Evolutionary conservation across 116 monocot species (phyloP).

Genomic region (Dioscorea cayenensis): DNA sequence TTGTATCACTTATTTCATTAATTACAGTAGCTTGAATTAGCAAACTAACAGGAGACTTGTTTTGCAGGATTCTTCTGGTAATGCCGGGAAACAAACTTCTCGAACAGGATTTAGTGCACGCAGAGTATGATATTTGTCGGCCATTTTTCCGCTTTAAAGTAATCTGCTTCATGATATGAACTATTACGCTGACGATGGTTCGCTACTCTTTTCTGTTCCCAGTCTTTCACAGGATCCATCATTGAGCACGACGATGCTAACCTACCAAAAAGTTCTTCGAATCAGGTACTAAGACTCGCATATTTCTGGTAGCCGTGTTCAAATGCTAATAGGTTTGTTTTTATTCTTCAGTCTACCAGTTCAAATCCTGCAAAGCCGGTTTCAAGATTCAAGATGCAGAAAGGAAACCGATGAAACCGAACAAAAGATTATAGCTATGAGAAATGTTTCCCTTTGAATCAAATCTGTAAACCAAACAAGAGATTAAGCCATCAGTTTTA

Average conservation of each 20-base stretch:
- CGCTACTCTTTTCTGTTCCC: not conserved
- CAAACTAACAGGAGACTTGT: too few species aligned
- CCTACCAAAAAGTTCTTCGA: constrained; percentile 9
- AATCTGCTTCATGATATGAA: not conserved
- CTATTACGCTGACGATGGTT: not conserved
- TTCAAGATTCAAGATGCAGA: constrained; percentile 86
- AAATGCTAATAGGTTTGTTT: not conserved
- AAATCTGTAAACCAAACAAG: too few species aligned
- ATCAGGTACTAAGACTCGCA: not conserved
- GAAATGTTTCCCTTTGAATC: too few species aligned
- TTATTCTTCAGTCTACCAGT: constrained; percentile 18
- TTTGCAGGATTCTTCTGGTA: constrained; percentile 15
- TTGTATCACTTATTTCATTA: too few species aligned
- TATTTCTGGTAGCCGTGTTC: not conserved
- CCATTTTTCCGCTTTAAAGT: not conserved
- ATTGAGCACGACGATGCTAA: constrained; percentile 36
- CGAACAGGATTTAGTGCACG: constrained; percentile 3
- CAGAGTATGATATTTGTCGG: constrained; percentile 6
- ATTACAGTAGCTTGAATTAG: too few species aligned
- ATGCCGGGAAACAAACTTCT: not conserved
- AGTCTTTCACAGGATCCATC: constrained; percentile 57
- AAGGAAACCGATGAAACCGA: constrained; percentile 28
- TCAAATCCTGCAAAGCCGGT: constrained; percentile 62
- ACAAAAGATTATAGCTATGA: too few species aligned
- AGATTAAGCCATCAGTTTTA: too few species aligned